Evolutionary conservation across 805 yeast species (phyloP), one percentile per base, ranked within the genome.

Genomic region (Yamadazyma kitorensis): DNA sequence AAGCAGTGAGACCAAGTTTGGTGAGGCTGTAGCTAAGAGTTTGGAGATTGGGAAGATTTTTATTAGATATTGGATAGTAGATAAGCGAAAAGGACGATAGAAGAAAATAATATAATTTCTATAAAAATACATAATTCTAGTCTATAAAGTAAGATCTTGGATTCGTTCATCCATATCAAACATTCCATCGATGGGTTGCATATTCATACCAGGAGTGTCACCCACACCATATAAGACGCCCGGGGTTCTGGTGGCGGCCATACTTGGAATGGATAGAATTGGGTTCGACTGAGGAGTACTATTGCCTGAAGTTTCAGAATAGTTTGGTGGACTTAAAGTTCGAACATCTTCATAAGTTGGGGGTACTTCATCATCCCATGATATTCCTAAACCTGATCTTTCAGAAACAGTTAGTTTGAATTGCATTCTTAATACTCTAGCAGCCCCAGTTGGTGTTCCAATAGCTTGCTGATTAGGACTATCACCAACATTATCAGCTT

Each of bases 321-420:
- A 91, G 2, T 79, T 77, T 2, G 98, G 98, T 0, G 98, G 98
- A 15, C 89, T 78, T 27, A 86, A 68, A 0, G 94, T 78, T 18
- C 78, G 69, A 14, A 93, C 88, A 45, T 87, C 91, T 34, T 78
- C 86, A 51, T 93, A 93, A 14, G 88, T 84, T 1, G 99, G 99
- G 2, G 99, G 99, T 12, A 94, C 98, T 59, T 93, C 98, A 54
- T 91, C 97, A 59, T 91, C 97, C 98, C 98, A 93, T 0, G 97
- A 84, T 19, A 93, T 86, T 4, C 98, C 98, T 26, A 93, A 69
- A 0, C 99, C 99, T 0, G 95, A 82, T 40, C 98, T 70, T 54
- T 89, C 98, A 2, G 95, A 84, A 15, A 93, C 61, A 3, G 69
- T 67, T n/a, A 91, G 50, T 45, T 83, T 82, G 62, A 93, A 91